Conservation (phyloP, 176 grass and related monocot species). For the Avena insularis region DNA sequence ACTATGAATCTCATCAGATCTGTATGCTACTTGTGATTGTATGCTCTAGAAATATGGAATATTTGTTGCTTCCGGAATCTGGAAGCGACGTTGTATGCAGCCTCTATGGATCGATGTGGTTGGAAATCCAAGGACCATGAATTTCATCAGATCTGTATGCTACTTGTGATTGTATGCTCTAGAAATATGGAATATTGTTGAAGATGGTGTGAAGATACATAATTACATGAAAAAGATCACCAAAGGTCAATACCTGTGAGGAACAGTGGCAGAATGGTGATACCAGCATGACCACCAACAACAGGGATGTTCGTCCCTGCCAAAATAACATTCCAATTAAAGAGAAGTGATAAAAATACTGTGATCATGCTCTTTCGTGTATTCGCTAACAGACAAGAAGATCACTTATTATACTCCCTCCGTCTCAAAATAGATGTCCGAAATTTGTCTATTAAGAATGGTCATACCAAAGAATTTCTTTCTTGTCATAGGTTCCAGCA, state of each 20-base stretch:
- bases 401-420: background rate
- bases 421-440: constrained; percentile 27
- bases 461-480: constrained; percentile 87
- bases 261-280: constrained; percentile 86
- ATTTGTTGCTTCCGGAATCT: too few relatives aligned
- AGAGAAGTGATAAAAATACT: background rate
- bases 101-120: too few relatives aligned
- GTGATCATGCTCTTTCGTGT: background rate
- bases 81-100: too few relatives aligned
- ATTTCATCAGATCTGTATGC: background rate
- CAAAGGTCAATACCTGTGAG: constrained; percentile 60
- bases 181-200: background rate
- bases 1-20: too few relatives aligned
- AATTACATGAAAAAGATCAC: background rate
- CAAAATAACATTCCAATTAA: background rate
- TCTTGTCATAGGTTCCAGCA: constrained; percentile 80
- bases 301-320: constrained; percentile 78
- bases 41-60: too few relatives aligned
- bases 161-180: background rate
- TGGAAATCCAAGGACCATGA: too few relatives aligned
- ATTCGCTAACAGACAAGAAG: constrained; percentile 15
- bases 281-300: constrained; percentile 90
- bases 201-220: background rate
- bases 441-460: constrained; percentile 76
- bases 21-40: too few relatives aligned